Percentiles rank a stretch among this genome's conserved stretches.
These are phyloP conservation scores for Nicotiana attenuata DNA, from an alignment of 257 asterid genomes.

Conservation along the genomic window DNA sequence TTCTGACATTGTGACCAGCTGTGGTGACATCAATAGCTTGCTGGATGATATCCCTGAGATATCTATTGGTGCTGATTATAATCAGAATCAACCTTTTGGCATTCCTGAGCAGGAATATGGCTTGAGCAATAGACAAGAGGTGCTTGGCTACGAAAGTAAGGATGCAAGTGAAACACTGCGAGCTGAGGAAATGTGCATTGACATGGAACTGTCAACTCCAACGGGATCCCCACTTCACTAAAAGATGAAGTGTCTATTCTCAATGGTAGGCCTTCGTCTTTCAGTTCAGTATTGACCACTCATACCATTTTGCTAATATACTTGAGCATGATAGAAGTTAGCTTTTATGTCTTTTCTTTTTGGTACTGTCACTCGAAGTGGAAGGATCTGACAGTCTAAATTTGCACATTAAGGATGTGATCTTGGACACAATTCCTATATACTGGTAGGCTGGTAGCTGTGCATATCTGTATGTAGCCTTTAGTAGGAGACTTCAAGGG, in stretches of 20 bases:
- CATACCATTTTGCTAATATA: not conserved
- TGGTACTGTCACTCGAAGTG: not conserved
- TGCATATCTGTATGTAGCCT: not conserved
- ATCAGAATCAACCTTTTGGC: not conserved
- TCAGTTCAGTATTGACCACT: not conserved
- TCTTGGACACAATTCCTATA: not conserved
- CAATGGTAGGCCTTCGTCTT: not conserved
- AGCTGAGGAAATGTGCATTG: not conserved
- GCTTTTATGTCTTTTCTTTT: not conserved
- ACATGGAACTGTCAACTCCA: slow-evolving; percentile 11
- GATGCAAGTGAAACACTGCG: not conserved
- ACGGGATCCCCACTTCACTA: not conserved
- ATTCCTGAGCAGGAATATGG: not conserved
- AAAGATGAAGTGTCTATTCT: not conserved
- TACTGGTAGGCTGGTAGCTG: not conserved
- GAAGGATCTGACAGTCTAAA: not conserved
- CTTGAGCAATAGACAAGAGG: not conserved
- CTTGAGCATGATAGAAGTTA: not conserved
- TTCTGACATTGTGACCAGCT: slow-evolving; percentile 32
- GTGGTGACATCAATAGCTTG: slow-evolving; percentile 29
- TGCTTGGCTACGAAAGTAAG: not conserved
- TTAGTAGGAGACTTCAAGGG: not conserved
- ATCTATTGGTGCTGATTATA: slow-evolving; percentile 14
- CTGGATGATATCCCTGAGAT: slow-evolving; percentile 39
- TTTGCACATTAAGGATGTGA: not conserved